Evolutionary conservation across 371 early-diverging fungal species (phyloP).

Genomic region (Zopfochytrium polystomum): DNA sequence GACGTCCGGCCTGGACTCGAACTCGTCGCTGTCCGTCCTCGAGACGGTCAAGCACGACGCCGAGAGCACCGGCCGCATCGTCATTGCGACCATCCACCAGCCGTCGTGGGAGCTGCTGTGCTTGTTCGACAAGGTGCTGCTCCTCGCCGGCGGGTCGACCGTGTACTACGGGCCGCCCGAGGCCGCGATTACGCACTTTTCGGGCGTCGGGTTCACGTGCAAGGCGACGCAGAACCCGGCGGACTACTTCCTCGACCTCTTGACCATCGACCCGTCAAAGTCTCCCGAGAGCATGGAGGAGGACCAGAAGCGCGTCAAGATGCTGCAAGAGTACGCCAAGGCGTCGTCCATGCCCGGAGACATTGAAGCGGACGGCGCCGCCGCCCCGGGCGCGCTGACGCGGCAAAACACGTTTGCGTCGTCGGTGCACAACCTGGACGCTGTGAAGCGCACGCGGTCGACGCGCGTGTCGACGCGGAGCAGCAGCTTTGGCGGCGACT

Average conservation of each 20-base stretch:
- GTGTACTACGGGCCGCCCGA: slow-evolving; percentile 45
- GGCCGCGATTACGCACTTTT: slow-evolving; percentile 47
- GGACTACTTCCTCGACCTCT: slow-evolving; percentile 54
- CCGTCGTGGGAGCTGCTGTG: slow-evolving; percentile 62
- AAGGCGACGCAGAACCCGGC: slow-evolving; percentile 56
- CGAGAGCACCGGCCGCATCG: slow-evolving; percentile 49
- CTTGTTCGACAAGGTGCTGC: slow-evolving; percentile 57
- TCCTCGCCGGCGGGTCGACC: slow-evolving; percentile 52
- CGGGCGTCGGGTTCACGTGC: neutral
- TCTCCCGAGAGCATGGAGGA: neutral
- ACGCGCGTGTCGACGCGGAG: no score
- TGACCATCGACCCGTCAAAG: slow-evolving; percentile 2
- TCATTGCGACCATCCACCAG: slow-evolving; percentile 89
- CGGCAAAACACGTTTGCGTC: no score
- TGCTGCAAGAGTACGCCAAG: no score
- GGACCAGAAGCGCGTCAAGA: neutral
- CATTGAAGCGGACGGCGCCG: no score
- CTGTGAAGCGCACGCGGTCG: no score
- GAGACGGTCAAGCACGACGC: slow-evolving; percentile 54
- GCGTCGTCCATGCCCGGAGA: no score
- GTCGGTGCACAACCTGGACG: no score
- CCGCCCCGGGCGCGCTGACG: no score
- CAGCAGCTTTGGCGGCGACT: no score
- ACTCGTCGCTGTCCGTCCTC: slow-evolving; percentile 58
- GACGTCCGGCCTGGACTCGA: slow-evolving; percentile 70